These are phyloP conservation scores for Lasiodiplodia sp. DNA, from an alignment of 2,329 filamentous ascomycete genomes.

Conservation along the genomic window DNA sequence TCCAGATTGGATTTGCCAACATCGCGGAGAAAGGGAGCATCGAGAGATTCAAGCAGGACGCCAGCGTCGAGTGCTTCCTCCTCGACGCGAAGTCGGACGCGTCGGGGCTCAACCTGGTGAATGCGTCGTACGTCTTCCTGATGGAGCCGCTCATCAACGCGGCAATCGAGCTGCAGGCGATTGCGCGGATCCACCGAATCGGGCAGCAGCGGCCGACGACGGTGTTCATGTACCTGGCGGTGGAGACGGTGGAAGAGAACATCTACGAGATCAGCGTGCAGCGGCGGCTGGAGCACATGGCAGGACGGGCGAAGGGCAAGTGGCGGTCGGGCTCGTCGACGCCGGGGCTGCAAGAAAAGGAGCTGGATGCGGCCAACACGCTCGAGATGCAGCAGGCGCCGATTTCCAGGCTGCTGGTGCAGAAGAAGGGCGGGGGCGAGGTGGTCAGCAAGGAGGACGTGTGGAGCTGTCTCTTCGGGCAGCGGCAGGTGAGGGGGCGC, in stretches of 20 bases:
- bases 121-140: conserved; percentile 92
- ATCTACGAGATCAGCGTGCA: conserved; percentile 88
- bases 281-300: conserved; percentile 80
- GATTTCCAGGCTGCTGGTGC: conserved; percentile 73
- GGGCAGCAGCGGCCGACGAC: conserved; percentile 88
- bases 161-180: conserved; percentile 91
- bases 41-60: conserved; percentile 77
- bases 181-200: conserved; percentile 93
- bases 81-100: conserved; percentile 89
- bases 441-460: conserved; percentile 79
- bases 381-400: conserved; percentile 79
- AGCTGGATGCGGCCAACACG: conserved; percentile 83
- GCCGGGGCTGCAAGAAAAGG: conserved; percentile 61
- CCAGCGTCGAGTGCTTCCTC: conserved; percentile 79
- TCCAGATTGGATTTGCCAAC: conserved; percentile 75
- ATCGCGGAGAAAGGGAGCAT: conserved; percentile 76
- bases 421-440: conserved; percentile 76
- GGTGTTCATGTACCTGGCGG: conserved; percentile 94
- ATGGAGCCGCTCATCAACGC: conserved; percentile 95
- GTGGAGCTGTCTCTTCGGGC: conserved; percentile 87
- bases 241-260: conserved; percentile 87
- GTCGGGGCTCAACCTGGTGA: conserved; percentile 88
- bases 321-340: conserved; percentile 39
- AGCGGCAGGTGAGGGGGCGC: conserved; percentile 40
- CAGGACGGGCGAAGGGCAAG: conserved; percentile 40